Conservation (phyloP, 2,329 filamentous ascomycete species). For the Domatiomyces globalis region DNA sequence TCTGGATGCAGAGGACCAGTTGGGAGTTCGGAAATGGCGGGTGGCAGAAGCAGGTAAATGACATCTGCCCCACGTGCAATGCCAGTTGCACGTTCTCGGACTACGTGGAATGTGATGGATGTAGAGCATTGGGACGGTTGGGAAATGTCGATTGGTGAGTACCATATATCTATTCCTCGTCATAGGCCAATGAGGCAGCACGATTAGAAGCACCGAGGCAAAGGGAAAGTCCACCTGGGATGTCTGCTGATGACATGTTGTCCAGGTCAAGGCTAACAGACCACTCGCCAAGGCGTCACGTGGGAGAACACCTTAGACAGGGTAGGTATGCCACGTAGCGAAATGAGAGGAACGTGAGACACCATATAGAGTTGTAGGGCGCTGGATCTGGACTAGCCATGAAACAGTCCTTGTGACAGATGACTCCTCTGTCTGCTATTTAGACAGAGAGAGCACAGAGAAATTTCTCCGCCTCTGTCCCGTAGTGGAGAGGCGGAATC, state of each 20-base stretch:
- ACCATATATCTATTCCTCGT: background rate
- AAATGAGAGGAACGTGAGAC: too few species aligned
- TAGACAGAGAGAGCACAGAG: too few species aligned
- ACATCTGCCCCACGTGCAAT: slow-evolving; percentile 17
- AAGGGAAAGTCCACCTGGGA: too few species aligned
- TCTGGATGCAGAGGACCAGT: slow-evolving; percentile 16
- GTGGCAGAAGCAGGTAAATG: slow-evolving; percentile 17
- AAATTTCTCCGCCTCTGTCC: too few species aligned
- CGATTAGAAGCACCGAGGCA: background rate
- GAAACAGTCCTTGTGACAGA: too few species aligned
- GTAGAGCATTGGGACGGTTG: slow-evolving; percentile 16
- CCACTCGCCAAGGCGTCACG: slow-evolving; percentile 10
- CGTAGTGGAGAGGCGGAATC: too few species aligned
- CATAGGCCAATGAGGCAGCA: background rate
- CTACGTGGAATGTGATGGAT: slow-evolving; percentile 17
- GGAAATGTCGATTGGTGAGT: slow-evolving; percentile 16
- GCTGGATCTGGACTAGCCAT: too few species aligned
- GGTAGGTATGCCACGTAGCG: too few species aligned
- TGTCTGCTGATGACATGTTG: too few species aligned
- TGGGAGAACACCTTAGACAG: slow-evolving; percentile 3
- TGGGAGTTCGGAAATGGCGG: slow-evolving; percentile 15
- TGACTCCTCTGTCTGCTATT: too few species aligned
- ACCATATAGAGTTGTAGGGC: too few species aligned
- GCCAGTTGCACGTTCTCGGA: slow-evolving; percentile 15
- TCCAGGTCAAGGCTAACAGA: slow-evolving; percentile 7